These are phyloP conservation scores for Mortierella sp. DNA, from an alignment of 371 early-diverging fungal genomes.

Conservation along the genomic window DNA sequence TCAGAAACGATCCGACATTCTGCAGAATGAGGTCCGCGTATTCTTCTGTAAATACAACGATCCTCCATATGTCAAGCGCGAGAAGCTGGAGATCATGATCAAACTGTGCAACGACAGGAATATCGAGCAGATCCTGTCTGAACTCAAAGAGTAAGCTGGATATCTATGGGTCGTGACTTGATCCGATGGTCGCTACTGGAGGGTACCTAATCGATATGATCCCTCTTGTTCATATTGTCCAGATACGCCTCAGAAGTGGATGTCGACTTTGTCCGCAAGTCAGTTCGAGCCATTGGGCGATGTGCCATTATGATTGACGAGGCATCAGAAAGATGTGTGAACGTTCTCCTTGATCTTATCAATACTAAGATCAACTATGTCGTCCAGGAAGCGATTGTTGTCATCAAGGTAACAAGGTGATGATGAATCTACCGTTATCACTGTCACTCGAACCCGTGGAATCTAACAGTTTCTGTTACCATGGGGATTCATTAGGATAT, in stretches of 20 bases:
- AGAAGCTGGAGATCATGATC: conserved; percentile 95
- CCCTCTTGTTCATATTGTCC: background rate
- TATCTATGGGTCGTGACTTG: too few species aligned
- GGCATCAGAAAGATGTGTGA: conserved; percentile 89
- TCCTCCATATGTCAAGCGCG: conserved; percentile 97
- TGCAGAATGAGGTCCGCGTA: conserved; percentile 90
- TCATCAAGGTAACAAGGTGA: conserved; percentile 76
- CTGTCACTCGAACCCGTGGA: too few species aligned
- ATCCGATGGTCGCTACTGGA: too few species aligned
- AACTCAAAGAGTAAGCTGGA: conserved; percentile 92
- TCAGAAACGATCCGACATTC: conserved; percentile 91
- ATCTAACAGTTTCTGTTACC: too few species aligned
- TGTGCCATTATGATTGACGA: conserved; percentile 92
- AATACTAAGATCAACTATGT: conserved; percentile 91
- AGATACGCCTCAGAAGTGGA: conserved; percentile 97
- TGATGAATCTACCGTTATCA: too few species aligned
- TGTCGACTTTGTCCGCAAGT: conserved; percentile 94
- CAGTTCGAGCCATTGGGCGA: conserved; percentile 92
- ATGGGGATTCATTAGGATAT: conserved; percentile 70
- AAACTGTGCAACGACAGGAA: conserved; percentile 84
- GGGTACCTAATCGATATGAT: background rate
- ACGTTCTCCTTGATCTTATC: conserved; percentile 89
- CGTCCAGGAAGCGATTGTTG: conserved; percentile 92
- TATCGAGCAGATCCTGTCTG: conserved; percentile 90
- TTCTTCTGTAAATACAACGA: conserved; percentile 99